Conservation (phyloP, 2,329 filamentous ascomycete species). For the Chaetomium olivaceum region DNA sequence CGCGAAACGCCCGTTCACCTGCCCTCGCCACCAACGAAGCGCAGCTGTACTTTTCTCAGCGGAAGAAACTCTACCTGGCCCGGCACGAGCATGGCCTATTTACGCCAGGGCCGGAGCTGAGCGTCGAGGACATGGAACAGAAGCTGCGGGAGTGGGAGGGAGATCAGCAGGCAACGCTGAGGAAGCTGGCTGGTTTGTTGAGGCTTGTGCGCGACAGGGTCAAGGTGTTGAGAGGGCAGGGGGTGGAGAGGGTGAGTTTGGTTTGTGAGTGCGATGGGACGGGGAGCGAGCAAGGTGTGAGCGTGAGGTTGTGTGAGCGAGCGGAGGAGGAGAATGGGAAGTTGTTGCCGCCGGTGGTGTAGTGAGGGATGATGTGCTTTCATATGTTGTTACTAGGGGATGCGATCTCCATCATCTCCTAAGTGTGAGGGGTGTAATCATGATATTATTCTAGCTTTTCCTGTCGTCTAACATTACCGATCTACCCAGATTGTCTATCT, state of each 20-base stretch:
- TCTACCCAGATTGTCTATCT: background rate
- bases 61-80: constrained; percentile 23
- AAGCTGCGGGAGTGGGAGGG: constrained; percentile 18
- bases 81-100: constrained; percentile 25
- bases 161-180: constrained; percentile 16
- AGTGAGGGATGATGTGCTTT: background rate
- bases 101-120: background rate
- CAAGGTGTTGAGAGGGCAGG: background rate
- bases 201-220: constrained; percentile 11
- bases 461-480: background rate
- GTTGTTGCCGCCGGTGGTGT: constrained; percentile 14
- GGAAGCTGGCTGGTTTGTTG: constrained; percentile 21
- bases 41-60: constrained; percentile 32
- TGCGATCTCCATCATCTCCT: too few species aligned
- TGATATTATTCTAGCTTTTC: background rate
- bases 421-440: background rate
- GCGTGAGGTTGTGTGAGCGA: constrained; percentile 13
- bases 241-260: constrained; percentile 11
- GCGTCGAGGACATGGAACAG: constrained; percentile 10
- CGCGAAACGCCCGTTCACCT: constrained; percentile 9
- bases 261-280: constrained; percentile 17
- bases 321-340: background rate
- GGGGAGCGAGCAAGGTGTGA: background rate
- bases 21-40: constrained; percentile 21
- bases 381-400: background rate